Conservation (phyloP, 164 flowering plant species). For the Macadamia integrifolia region DNA sequence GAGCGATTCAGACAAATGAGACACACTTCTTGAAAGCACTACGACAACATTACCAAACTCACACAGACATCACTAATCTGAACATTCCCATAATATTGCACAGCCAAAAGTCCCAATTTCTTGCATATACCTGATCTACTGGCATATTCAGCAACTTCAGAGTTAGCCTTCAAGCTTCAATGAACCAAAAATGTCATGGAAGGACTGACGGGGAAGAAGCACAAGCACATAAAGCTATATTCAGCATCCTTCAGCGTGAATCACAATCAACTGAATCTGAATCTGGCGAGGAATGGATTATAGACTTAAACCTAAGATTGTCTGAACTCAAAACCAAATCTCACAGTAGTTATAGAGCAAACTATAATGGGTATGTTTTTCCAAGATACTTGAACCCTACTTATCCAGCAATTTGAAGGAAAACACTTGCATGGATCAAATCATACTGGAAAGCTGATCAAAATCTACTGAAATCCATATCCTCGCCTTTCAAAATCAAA, state of each 20-base stretch:
- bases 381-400: constrained; percentile 58
- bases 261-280: not conserved
- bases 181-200: not conserved
- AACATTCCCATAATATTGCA: not conserved
- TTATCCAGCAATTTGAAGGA: constrained; percentile 69
- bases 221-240: not conserved
- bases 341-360: constrained; percentile 67
- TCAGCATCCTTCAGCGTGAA: not conserved
- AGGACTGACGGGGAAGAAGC: not conserved
- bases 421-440: constrained; percentile 74
- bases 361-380: constrained; percentile 63
- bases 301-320: constrained; percentile 26
- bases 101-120: not conserved
- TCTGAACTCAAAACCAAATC: constrained; percentile 68
- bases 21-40: too few species aligned
- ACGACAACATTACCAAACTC: too few species aligned
- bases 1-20: too few species aligned
- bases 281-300: not conserved
- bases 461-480: constrained; percentile 62
- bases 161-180: not conserved
- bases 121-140: not conserved
- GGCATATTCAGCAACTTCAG: not conserved
- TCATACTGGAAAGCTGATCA: constrained; percentile 46
- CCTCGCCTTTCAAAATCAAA: constrained; percentile 56
- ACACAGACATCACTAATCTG: too few species aligned